Conservation (phyloP, 352 stramenopile genomes). For the Aphanomyces euteiches region DNA sequence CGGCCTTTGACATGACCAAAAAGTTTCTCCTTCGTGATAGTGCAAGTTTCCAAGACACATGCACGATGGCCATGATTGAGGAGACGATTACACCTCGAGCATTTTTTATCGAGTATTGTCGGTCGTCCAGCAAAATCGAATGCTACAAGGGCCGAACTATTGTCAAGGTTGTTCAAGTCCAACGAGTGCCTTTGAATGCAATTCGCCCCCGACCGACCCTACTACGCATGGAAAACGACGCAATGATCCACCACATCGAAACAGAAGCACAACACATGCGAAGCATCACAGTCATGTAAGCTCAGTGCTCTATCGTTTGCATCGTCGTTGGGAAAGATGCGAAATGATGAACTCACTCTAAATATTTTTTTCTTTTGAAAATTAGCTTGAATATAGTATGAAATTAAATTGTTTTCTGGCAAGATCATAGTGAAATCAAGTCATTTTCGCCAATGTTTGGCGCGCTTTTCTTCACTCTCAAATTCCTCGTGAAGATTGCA, state of each 20-base stretch:
- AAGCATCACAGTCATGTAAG: background rate
- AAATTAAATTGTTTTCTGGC: background rate
- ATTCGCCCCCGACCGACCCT: background rate
- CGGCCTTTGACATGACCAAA: constrained; percentile 28
- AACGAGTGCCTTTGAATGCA: constrained; percentile 11
- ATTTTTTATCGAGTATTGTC: constrained; percentile 28
- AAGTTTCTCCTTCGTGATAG: constrained; percentile 11
- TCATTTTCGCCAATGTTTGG: background rate
- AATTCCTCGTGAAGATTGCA: too few relatives aligned
- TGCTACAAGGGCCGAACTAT: constrained; percentile 30
- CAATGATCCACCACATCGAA: background rate
- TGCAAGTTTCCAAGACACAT: background rate
- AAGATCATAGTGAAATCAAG: background rate
- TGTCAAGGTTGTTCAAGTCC: constrained; percentile 28
- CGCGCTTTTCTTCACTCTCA: background rate
- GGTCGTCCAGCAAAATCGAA: constrained; percentile 28
- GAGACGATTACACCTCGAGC: constrained; percentile 7
- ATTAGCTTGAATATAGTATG: background rate
- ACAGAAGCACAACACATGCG: background rate
- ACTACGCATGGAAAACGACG: background rate
- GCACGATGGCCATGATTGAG: background rate
- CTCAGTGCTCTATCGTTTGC: background rate
- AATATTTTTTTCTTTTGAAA: background rate
- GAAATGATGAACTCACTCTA: background rate
- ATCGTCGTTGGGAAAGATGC: background rate